phyloP scores from a whole-genome alignment of 2,329 filamentous ascomycete genomes.

The Alternaria rosae region DNA sequence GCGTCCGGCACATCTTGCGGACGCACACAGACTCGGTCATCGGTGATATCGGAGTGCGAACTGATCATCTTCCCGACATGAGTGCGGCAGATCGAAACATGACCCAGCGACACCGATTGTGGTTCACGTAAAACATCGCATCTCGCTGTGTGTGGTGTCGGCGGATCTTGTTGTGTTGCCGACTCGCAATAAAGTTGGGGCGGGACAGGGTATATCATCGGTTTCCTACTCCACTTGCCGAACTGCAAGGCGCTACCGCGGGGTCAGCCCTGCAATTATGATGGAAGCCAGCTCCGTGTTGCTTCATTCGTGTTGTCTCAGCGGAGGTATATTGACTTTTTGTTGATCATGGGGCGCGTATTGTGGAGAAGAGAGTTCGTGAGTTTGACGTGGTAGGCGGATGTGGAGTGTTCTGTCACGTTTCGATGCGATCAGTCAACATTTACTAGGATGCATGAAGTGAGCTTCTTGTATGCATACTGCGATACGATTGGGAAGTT shows the following conservation, averaged over 20 bases:
- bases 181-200: background rate
- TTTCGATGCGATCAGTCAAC: too few species aligned
- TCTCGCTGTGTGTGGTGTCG: background rate
- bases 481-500: background rate
- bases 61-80: background rate
- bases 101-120: background rate
- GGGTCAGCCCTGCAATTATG: background rate
- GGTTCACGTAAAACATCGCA: background rate
- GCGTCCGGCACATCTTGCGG: background rate
- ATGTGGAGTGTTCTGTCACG: too few species aligned
- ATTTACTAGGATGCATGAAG: too few species aligned
- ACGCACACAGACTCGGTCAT: background rate
- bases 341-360: too few species aligned
- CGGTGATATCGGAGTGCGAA: background rate
- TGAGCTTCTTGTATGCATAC: too few species aligned
- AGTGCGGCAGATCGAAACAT: background rate
- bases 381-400: too few species aligned
- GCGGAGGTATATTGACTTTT: too few species aligned
- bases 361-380: too few species aligned
- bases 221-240: background rate
- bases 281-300: background rate
- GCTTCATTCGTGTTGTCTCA: background rate
- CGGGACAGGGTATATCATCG: background rate
- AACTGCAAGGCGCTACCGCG: background rate
- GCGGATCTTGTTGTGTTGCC: constrained; percentile 3